phyloP scores from a whole-genome alignment of 2,329 filamentous ascomycete species.

The Microascus cirrosus region DNA sequence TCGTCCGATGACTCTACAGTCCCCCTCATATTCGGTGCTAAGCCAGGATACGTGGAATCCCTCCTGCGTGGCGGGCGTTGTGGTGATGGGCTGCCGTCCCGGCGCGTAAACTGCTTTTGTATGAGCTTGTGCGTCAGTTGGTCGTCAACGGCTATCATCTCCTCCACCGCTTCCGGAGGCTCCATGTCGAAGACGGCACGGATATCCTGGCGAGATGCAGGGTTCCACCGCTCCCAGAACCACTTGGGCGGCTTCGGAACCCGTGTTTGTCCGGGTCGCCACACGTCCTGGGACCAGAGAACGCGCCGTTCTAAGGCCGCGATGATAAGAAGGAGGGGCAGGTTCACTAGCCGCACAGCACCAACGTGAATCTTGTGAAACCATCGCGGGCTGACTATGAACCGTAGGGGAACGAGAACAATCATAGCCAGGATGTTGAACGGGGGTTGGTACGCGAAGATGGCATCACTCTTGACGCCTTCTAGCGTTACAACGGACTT shows the following conservation, averaged over 20 bases:
- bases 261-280: background rate
- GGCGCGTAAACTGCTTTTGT: slow-evolving; percentile 41
- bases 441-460: slow-evolving; percentile 73
- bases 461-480: slow-evolving; percentile 73
- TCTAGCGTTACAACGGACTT: slow-evolving; percentile 73
- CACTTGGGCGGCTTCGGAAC: slow-evolving; percentile 16
- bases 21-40: slow-evolving; percentile 20
- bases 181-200: slow-evolving; percentile 63
- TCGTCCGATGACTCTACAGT: slow-evolving; percentile 21
- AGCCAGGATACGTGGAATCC: slow-evolving; percentile 46
- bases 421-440: slow-evolving; percentile 73
- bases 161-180: slow-evolving; percentile 48
- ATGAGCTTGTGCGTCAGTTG: slow-evolving; percentile 47
- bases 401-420: slow-evolving; percentile 65
- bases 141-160: slow-evolving; percentile 48
- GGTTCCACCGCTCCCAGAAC: slow-evolving; percentile 58
- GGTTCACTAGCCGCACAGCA: slow-evolving; percentile 61
- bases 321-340: slow-evolving; percentile 63
- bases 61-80: slow-evolving; percentile 22
- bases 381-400: slow-evolving; percentile 68
- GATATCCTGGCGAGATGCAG: slow-evolving; percentile 62
- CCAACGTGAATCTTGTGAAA: slow-evolving; percentile 85
- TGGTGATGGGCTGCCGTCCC: slow-evolving; percentile 26
- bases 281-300: slow-evolving; percentile 8
- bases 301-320: slow-evolving; percentile 55